Base-by-base conservation (phyloP, 192 early-diverging fungal genomes). In the Gaertneriomyces sp. region DNA sequence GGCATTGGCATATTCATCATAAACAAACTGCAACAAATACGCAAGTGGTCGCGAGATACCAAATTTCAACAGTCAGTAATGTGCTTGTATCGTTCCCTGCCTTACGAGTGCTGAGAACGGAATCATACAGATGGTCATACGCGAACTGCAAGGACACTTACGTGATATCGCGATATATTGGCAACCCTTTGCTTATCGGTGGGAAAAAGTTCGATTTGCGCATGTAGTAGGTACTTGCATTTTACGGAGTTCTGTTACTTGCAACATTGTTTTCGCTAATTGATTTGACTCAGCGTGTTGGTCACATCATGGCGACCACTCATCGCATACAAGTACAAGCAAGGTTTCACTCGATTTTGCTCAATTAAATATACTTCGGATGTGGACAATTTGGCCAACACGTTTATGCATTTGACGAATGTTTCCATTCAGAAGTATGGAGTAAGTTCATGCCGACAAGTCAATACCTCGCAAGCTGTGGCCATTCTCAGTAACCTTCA, bases 1-100 rank as follows among this genome's bases (percentile, higher is more conserved):
- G 82, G 82, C n/a, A 83, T 84, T 16, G 82, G 82, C 17, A 84
- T 84, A 19, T 84, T 84, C 50, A 84, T 84, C 53, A 74, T 84
- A 47, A 84, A 83, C 60, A 83, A 70, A 52, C 70, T 84, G 25
- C 65, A 74, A 8, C 82, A 84, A 71, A 83, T 84, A 14, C 79
- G 80, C 58, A 83, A 79, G 49, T 84, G 82, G 81, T 83, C 81
- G 12, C 47, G 82, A 33, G 82, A 84, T 55, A 73, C 61, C 59
- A 83, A 80, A 59, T 72, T 81, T 60, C 76, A 79, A 66, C 74
- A 58, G 14, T n/a, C 19, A 63, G 25, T 63, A 19, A 44, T 0
- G 0, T 68, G 58, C 19, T 41, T 57, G 11, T 4, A 45, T 72
- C 14, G 4, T 11, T 43, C 3, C 12, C 12, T n/a, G 39, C 20